Conservation (phyloP, 140 eudicot genomes). For the Cichorium intybus region DNA sequence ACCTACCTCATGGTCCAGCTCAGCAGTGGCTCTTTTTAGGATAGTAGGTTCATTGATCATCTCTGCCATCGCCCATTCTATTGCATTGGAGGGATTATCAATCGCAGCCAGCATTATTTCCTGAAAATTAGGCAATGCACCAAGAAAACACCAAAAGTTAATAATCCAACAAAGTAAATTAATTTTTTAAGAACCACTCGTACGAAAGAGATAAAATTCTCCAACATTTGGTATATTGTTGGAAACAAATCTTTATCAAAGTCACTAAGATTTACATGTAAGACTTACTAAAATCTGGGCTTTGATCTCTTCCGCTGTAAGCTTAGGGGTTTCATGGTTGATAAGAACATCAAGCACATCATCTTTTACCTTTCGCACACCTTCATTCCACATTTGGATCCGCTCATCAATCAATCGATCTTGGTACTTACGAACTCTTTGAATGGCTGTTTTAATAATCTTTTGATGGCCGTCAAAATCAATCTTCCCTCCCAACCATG, state of each 20-base stretch:
- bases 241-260: too few relatives aligned
- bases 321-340: not conserved
- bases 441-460: not conserved
- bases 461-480: conserved; percentile 3
- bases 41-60: too few relatives aligned
- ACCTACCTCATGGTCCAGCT: too few relatives aligned
- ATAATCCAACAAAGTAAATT: not conserved
- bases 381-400: not conserved
- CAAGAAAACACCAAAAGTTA: too few relatives aligned
- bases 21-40: too few relatives aligned
- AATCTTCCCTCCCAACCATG: not conserved
- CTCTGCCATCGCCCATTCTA: too few relatives aligned
- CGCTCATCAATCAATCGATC: too few relatives aligned
- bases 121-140: not conserved
- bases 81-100: not conserved
- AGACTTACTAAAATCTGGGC: too few relatives aligned
- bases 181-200: not conserved
- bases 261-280: too few relatives aligned
- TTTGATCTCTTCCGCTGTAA: too few relatives aligned
- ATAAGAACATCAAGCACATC: not conserved
- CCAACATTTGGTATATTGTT: too few relatives aligned
- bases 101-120: not conserved
- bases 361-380: not conserved
- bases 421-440: not conserved
- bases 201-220: too few relatives aligned